A percentile compares a stretch with the other conserved stretches of the same genome.
Conservation (phyloP, 768 basidiomycete species). For the Fomitopsis serialis region DNA sequence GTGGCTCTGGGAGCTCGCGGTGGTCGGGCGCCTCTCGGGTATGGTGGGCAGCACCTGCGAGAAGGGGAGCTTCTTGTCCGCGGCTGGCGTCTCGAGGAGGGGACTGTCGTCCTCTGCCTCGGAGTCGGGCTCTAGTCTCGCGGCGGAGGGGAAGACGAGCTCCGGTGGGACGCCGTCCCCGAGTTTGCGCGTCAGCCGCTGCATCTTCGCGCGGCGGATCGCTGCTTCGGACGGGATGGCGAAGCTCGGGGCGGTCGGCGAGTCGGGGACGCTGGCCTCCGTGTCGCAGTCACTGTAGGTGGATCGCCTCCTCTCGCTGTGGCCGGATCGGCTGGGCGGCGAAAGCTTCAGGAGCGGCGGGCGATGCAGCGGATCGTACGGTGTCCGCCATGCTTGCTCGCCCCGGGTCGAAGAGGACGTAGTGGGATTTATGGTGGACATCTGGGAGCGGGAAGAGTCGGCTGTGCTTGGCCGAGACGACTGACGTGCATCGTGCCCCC, state of each 20-base stretch:
- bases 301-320: background rate
- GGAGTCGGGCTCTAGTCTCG: conserved; percentile 8
- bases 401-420: background rate
- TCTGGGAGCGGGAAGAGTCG: conserved; percentile 4
- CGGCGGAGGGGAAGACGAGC: conserved; percentile 48
- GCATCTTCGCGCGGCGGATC: conserved; percentile 54
- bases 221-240: conserved; percentile 35
- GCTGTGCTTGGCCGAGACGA: conserved; percentile 5
- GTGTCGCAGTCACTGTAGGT: background rate
- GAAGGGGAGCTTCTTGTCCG: background rate
- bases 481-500: background rate
- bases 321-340: conserved; percentile 4
- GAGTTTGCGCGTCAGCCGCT: conserved; percentile 52
- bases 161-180: conserved; percentile 59
- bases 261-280: conserved; percentile 1
- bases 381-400: conserved; percentile 15
- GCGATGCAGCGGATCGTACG: conserved; percentile 12
- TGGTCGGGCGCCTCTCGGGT: background rate
- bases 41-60: background rate
- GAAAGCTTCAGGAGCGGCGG: conserved; percentile 18
- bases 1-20: background rate
- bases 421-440: conserved; percentile 5
- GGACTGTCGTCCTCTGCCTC: conserved; percentile 14
- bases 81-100: background rate
- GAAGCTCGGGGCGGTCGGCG: conserved; percentile 25